Evolutionary conservation across 306 rosid genomes (phyloP).

Genomic region (Quercus berberidifolia): DNA sequence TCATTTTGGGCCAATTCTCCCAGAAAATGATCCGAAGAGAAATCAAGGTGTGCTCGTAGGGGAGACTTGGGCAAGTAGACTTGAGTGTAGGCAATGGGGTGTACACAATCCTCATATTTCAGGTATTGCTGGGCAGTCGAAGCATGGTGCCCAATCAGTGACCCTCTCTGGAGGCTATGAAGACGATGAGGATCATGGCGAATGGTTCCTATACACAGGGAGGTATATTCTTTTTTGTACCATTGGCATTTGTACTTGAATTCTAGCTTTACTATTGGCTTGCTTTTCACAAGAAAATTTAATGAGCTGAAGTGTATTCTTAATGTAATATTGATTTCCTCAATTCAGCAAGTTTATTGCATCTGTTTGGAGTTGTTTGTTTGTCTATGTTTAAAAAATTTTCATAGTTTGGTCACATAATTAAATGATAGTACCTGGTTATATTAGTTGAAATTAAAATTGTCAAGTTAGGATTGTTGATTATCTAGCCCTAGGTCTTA

Average conservation of each 20-base stretch:
- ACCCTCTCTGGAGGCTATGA: slow-evolving; percentile 64
- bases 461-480: neutral
- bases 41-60: slow-evolving; percentile 63
- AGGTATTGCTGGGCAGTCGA: slow-evolving; percentile 74
- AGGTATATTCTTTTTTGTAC: slow-evolving; percentile 33
- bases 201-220: slow-evolving; percentile 87
- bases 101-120: slow-evolving; percentile 71
- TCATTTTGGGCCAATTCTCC: slow-evolving; percentile 60
- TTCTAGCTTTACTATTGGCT: neutral
- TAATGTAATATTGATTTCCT: neutral
- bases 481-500: neutral
- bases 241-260: neutral
- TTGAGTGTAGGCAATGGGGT: slow-evolving; percentile 80
- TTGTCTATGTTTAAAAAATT: neutral
- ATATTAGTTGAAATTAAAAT: neutral
- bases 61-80: slow-evolving; percentile 50
- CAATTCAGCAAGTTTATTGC: neutral
- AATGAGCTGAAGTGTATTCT: neutral
- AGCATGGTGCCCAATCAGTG: slow-evolving; percentile 70
- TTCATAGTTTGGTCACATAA: neutral
- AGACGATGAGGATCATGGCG: slow-evolving; percentile 87
- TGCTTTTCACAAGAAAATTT: neutral
- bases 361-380: neutral
- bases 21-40: slow-evolving; percentile 52
- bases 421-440: neutral